phyloP scores from a whole-genome alignment of 106 monocot genomes.

The Dioscorea zingiberensis region DNA sequence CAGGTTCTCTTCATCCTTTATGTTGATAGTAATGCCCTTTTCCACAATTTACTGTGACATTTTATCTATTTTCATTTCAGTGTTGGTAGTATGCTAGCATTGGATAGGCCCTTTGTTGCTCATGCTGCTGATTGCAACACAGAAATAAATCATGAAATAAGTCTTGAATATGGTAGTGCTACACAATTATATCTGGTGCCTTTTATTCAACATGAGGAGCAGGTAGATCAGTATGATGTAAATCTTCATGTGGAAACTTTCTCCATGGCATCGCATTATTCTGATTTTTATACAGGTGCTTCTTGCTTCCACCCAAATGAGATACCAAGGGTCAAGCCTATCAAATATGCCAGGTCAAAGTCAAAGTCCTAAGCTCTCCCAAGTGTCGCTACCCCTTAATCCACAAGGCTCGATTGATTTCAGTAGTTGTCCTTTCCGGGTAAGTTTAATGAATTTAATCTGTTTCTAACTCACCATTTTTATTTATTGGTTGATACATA shows the following conservation, averaged over 20 bases:
- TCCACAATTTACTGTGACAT: constrained; percentile 2
- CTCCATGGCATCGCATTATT: constrained; percentile 6
- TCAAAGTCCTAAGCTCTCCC: constrained; percentile 42
- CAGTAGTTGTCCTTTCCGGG: constrained; percentile 79
- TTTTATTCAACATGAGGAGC: constrained; percentile 73
- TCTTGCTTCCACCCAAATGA: constrained; percentile 67
- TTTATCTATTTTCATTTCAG: constrained; percentile 39
- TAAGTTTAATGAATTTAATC: constrained; percentile 16
- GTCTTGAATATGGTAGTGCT: constrained; percentile 92
- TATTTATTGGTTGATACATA: too few relatives aligned
- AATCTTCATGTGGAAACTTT: background rate
- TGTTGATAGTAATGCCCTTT: constrained; percentile 4
- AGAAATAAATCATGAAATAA: constrained; percentile 39
- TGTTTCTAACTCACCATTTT: too few relatives aligned
- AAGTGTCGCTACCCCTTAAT: constrained; percentile 72
- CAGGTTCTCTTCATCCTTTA: constrained; percentile 34
- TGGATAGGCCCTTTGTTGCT: constrained; percentile 75
- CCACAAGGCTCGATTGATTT: constrained; percentile 76
- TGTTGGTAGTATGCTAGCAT: constrained; percentile 93
- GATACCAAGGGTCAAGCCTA: constrained; percentile 41
- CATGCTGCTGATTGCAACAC: constrained; percentile 24
- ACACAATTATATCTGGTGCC: constrained; percentile 92
- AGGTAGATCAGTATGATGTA: constrained; percentile 27
- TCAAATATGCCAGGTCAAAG: constrained; percentile 14
- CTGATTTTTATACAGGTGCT: constrained; percentile 43